Evolutionary conservation across 345 rosid genomes (phyloP).

Genomic region (Moricandia moricandioides): DNA sequence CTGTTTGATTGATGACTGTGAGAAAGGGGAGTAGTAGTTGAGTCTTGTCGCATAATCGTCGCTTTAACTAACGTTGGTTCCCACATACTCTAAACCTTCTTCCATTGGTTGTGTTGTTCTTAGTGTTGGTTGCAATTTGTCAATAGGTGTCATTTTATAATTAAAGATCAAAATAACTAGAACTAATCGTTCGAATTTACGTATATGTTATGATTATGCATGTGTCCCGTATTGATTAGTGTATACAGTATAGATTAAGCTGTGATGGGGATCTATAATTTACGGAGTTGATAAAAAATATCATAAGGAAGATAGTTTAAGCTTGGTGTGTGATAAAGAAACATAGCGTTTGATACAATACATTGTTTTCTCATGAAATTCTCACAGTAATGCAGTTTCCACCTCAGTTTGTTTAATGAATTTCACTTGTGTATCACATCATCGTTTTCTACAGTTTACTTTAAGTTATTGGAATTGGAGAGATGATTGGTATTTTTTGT

Average conservation of each 20-base stretch:
- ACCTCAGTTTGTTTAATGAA: too few relatives aligned
- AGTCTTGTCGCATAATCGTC: slow-evolving; percentile 34
- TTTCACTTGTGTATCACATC: neutral
- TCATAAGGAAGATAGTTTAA: neutral
- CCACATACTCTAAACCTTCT: slow-evolving; percentile 19
- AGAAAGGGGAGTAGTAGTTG: slow-evolving; percentile 33
- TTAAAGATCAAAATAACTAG: neutral
- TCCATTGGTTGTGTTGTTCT: slow-evolving; percentile 21
- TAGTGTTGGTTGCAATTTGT: slow-evolving; percentile 16
- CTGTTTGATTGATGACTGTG: slow-evolving; percentile 27
- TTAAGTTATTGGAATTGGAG: neutral
- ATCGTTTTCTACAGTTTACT: neutral
- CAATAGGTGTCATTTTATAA: slow-evolving; percentile 20
- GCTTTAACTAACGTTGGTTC: slow-evolving; percentile 35
- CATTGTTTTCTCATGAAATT: neutral
- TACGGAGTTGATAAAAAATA: neutral
- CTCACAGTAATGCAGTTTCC: neutral
- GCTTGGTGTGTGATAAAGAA: neutral
- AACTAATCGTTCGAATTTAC: neutral
- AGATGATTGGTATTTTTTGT: neutral
- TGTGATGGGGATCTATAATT: neutral
- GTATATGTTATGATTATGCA: slow-evolving; percentile 9
- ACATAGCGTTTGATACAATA: neutral
- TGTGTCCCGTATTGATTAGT: neutral
- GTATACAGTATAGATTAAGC: neutral